Percentiles rank a stretch among this genome's conserved stretches.
Conservation (phyloP, 2,329 filamentous ascomycete species). For the Penicillium capsulatum region DNA sequence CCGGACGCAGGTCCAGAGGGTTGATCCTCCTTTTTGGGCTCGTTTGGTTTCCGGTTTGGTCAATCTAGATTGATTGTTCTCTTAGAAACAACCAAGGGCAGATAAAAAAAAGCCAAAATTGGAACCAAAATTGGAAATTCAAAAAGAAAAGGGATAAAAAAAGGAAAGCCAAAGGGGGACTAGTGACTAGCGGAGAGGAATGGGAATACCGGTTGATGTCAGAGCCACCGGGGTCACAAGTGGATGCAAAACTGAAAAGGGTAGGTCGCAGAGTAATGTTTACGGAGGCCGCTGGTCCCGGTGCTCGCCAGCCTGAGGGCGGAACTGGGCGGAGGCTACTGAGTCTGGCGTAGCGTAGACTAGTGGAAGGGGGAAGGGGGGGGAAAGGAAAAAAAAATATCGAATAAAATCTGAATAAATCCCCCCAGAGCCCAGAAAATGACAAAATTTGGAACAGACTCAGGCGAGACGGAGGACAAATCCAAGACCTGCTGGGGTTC, state of each 20-base stretch:
- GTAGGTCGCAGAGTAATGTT: constrained; percentile 26
- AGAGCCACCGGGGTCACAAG: constrained; percentile 31
- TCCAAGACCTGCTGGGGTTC: constrained; percentile 17
- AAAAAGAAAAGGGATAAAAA: constrained; percentile 14
- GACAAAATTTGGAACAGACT: constrained; percentile 10
- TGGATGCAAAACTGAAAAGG: constrained; percentile 31
- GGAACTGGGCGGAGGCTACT: constrained; percentile 16
- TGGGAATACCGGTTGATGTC: constrained; percentile 35
- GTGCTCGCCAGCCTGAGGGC: constrained; percentile 5
- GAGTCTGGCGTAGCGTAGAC: constrained; percentile 11
- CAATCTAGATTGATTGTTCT: constrained; percentile 22
- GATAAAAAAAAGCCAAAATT: constrained; percentile 10
- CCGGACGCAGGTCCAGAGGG: constrained; percentile 40
- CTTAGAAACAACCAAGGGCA: constrained; percentile 2
- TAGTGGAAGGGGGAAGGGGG: constrained; percentile 5
- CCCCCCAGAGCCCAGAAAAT: too few relatives aligned
- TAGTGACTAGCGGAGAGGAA: neutral
- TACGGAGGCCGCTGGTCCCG: constrained; percentile 16
- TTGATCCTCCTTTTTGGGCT: constrained; percentile 38
- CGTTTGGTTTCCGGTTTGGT: constrained; percentile 24
- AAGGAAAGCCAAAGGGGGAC: neutral
- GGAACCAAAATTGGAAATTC: too few relatives aligned
- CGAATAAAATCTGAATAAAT: too few relatives aligned
- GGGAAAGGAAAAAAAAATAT: constrained; percentile 5
- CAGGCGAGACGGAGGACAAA: constrained; percentile 16